Conservation (phyloP, 164 flowering plant species). For the Nymphaea colorata region DNA sequence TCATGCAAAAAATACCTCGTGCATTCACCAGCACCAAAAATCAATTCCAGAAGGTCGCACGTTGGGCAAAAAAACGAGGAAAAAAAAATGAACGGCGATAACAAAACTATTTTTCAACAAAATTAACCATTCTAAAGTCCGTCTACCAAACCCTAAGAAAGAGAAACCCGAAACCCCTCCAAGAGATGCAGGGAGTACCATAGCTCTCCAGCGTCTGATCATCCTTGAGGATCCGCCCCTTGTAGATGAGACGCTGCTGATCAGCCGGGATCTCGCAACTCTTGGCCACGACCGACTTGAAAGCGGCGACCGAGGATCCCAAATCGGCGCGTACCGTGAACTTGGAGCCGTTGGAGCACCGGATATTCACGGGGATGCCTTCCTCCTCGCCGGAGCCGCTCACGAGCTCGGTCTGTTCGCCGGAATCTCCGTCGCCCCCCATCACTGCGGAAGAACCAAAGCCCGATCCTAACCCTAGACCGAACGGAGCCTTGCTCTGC, state of each 20-base stretch:
- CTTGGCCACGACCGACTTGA: slow-evolving; percentile 29
- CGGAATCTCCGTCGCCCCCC: slow-evolving; percentile 27
- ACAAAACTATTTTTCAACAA: too few species aligned
- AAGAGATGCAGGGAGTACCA: slow-evolving; percentile 25
- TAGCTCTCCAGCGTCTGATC: slow-evolving; percentile 69
- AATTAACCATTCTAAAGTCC: too few species aligned
- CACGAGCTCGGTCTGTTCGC: slow-evolving; percentile 9
- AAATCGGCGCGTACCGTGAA: slow-evolving; percentile 26
- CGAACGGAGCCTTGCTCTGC: not conserved
- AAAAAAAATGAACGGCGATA: too few species aligned
- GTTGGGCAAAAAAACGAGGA: too few species aligned
- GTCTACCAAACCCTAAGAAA: too few species aligned
- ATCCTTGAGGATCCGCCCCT: slow-evolving; percentile 65
- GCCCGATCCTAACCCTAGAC: slow-evolving; percentile 7
- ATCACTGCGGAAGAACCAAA: slow-evolving; percentile 24
- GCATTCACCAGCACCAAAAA: too few species aligned
- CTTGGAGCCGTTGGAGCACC: slow-evolving; percentile 58
- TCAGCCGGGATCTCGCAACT: slow-evolving; percentile 39
- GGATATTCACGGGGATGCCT: slow-evolving; percentile 27
- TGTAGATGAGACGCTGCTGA: slow-evolving; percentile 62
- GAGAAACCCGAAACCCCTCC: not conserved
- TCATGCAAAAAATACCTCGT: too few species aligned
- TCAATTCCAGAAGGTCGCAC: too few species aligned
- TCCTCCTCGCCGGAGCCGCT: not conserved
- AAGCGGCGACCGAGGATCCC: slow-evolving; percentile 34